Evolutionary conservation across 768 basidiomycete species (phyloP), one percentile per base, ranked within the genome.

Genomic region (Crucibulum laeve): DNA sequence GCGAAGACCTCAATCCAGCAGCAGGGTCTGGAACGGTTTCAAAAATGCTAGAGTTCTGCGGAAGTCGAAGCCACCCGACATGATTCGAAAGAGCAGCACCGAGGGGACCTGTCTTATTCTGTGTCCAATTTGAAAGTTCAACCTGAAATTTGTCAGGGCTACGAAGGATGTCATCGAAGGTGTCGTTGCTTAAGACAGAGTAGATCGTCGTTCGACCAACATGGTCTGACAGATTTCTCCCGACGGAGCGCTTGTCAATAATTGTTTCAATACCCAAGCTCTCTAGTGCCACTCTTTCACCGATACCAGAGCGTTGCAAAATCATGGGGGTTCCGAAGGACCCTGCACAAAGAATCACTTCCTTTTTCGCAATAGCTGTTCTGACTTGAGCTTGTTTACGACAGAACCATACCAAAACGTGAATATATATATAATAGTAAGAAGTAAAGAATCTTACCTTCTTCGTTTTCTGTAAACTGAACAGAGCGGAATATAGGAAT

Each of bases 181-280:
- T 60, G 6, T 62, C 53, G 3, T 36, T 51, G 7, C 45, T 51
- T 7, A 55, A 53, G 24, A 60, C 59, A n/a, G 44, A 43, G 47
- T 55, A 67, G n/a, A 56, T 45, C 41, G 50, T 59, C 17, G 57
- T 47, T 10, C 59, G 43, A 21, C 57, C 30, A 10, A 55, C 43
- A 40, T 73, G 70, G 44, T 74, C 75, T 38, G 67, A 67, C 18
- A 79, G 57, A 50, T 77, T 77, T 51, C 67, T 62, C 2, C 74
- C 74, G n/a, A 76, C 73, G 5, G 62, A 64, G 1, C 65, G 61
- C 26, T 68, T 59, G 36, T 71, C 53, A 18, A 74, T 53, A 42
- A 71, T 43, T 7, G 62, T 51, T 10, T 39, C 42, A 47, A 78
- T 73, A 1, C 64, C 69, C n/a, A 73, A 53, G 0, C 54, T 40